These are phyloP conservation scores for Trypanosoma mega DNA, from an alignment of 208 protist species.

Conservation along the genomic window DNA sequence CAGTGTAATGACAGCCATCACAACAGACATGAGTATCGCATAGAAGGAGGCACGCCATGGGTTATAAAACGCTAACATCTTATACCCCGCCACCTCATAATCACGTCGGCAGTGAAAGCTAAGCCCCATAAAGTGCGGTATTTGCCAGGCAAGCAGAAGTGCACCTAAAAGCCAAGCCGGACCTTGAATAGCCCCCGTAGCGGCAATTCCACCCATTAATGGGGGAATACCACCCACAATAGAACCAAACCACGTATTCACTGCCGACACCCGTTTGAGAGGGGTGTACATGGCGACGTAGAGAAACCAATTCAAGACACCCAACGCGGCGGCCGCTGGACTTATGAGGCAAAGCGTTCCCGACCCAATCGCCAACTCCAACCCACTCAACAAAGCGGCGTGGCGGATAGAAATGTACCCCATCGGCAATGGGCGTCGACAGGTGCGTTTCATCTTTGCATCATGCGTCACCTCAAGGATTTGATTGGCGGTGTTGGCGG, in stretches of 20 bases:
- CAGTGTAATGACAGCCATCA: constrained; percentile 69
- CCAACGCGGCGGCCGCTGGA: constrained; percentile 59
- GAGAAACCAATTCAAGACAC: constrained; percentile 78
- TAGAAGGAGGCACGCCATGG: constrained; percentile 87
- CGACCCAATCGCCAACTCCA: constrained; percentile 66
- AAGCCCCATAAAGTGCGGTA: constrained; percentile 91
- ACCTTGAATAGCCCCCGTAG: constrained; percentile 38
- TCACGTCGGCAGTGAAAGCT: constrained; percentile 88
- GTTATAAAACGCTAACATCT: constrained; percentile 89
- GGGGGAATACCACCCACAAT: constrained; percentile 91
- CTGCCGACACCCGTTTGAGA: constrained; percentile 78
- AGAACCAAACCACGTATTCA: constrained; percentile 91
- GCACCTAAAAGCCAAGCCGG: constrained; percentile 70
- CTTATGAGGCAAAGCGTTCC: constrained; percentile 62
- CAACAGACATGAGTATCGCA: constrained; percentile 66
- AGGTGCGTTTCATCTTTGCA: constrained; percentile 90
- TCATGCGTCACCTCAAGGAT: constrained; percentile 82
- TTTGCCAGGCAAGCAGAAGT: constrained; percentile 90
- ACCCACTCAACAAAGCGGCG: constrained; percentile 40
- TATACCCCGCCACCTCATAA: constrained; percentile 89
- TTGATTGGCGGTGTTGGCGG: constrained; percentile 90
- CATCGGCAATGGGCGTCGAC: constrained; percentile 80
- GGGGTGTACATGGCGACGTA: constrained; percentile 91
- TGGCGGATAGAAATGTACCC: constrained; percentile 47
- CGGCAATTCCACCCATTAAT: constrained; percentile 85